These are phyloP conservation scores for Nannochloropsis salina DNA, from an alignment of 108 stramenopile genomes.

Conservation along the genomic window DNA sequence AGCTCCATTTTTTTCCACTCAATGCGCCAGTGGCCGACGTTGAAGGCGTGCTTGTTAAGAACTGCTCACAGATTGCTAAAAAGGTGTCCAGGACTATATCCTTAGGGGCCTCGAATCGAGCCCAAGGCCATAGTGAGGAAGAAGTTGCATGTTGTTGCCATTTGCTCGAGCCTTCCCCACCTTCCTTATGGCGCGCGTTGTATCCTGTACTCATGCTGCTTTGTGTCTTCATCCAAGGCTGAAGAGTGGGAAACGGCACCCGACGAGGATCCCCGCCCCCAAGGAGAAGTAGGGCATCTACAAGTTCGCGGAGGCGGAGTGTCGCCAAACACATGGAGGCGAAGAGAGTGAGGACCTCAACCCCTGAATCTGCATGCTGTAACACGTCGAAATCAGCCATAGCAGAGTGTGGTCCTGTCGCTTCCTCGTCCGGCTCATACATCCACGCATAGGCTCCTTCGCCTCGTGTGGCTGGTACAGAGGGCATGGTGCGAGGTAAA, in stretches of 20 bases:
- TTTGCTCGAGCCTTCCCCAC: background rate
- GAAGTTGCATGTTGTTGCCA: background rate
- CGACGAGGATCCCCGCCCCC: background rate
- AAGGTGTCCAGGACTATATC: background rate
- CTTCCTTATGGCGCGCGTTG: background rate
- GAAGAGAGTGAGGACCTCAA: background rate
- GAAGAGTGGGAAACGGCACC: slow-evolving; percentile 11
- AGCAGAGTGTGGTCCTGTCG: background rate
- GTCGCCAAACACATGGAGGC: slow-evolving; percentile 5
- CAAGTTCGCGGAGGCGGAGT: background rate
- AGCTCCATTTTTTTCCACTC: background rate
- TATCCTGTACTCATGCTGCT: background rate
- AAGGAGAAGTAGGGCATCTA: background rate
- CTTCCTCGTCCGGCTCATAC: background rate
- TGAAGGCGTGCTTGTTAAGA: background rate
- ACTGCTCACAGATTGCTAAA: background rate
- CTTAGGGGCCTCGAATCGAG: background rate
- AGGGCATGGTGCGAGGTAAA: background rate
- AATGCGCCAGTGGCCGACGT: background rate
- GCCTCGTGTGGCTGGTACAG: background rate
- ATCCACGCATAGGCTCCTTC: slow-evolving; percentile 6
- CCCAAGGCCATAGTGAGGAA: slow-evolving; percentile 12
- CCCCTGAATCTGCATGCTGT: background rate
- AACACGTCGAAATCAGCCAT: background rate
- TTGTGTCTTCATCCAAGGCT: background rate